A percentile compares a stretch with the other conserved stretches of the same genome.
Evolutionary conservation across 2,329 filamentous ascomycete species (phyloP).

Genomic region (Thelonectria olida): DNA sequence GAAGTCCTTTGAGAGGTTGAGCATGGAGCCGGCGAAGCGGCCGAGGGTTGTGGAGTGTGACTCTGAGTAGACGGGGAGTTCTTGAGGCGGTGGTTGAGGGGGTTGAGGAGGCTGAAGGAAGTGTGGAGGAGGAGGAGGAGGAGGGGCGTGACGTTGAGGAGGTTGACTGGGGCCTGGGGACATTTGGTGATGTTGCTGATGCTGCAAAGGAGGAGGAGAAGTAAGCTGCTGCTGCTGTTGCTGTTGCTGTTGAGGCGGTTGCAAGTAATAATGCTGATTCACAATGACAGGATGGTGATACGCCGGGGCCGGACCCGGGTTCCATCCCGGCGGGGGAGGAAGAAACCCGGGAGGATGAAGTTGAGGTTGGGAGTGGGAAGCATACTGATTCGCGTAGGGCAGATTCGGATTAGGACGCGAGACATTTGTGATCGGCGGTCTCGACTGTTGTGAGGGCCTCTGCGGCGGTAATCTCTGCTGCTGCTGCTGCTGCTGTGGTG

Average conservation of each 20-base stretch:
- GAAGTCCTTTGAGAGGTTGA: conserved; percentile 54
- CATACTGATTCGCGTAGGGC: conserved; percentile 33
- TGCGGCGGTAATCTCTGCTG: conserved; percentile 14
- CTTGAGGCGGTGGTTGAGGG: conserved; percentile 5
- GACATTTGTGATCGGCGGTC: neutral
- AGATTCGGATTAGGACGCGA: conserved; percentile 20
- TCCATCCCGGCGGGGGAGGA: conserved; percentile 35
- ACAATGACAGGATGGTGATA: conserved; percentile 56
- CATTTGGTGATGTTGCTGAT: conserved; percentile 16
- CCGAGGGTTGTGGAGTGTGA: conserved; percentile 38
- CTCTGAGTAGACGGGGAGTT: conserved; percentile 5
- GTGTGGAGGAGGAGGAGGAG: neutral
- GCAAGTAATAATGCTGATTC: conserved; percentile 62
- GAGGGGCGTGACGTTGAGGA: neutral
- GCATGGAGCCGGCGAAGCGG: conserved; percentile 52
- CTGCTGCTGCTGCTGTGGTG: conserved; percentile 15
- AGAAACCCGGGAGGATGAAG: conserved; percentile 36
- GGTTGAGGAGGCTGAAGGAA: neutral
- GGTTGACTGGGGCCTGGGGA: neutral
- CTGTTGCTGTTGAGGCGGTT: neutral
- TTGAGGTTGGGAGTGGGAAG: conserved; percentile 34
- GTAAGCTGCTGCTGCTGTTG: conserved; percentile 12
- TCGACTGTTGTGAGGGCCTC: conserved; percentile 5
- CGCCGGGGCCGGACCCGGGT: conserved; percentile 18
- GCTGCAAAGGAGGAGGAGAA: neutral